Conservation (phyloP, 176 grass and related monocot species). For the Juncus inflexus region DNA sequence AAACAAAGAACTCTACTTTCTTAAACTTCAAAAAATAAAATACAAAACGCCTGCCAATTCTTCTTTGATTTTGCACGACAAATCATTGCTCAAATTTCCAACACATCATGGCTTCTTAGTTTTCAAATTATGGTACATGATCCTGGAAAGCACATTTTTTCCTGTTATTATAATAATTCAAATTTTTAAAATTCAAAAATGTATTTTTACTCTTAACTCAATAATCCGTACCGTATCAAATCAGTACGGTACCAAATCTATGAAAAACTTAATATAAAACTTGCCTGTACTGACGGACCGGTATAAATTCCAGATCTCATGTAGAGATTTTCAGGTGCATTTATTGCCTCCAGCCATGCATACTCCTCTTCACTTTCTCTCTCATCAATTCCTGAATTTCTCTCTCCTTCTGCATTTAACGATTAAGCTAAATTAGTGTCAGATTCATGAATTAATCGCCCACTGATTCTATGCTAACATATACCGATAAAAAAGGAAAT, state of each 20-base stretch:
- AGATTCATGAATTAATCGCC: background rate
- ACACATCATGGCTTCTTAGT: no score
- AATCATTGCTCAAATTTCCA: no score
- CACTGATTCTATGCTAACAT: slow-evolving; percentile 8
- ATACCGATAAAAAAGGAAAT: background rate
- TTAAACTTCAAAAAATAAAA: no score
- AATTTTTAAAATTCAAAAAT: background rate
- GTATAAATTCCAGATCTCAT: slow-evolving; percentile 38
- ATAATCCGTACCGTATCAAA: background rate
- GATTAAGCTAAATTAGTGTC: slow-evolving; percentile 9
- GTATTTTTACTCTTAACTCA: background rate
- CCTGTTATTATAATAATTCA: slow-evolving; percentile 16
- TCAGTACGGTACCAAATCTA: background rate
- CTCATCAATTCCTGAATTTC: slow-evolving; percentile 18
- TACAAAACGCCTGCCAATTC: no score
- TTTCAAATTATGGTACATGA: slow-evolving; percentile 23
- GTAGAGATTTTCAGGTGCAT: slow-evolving; percentile 31
- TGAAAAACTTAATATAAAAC: background rate
- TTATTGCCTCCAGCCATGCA: slow-evolving; percentile 39
- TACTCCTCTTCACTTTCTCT: slow-evolving; percentile 35
- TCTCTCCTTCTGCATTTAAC: slow-evolving; percentile 14
- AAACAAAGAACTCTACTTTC: no score
- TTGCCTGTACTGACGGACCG: slow-evolving; percentile 40
- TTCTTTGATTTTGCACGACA: no score
- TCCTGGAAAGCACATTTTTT: slow-evolving; percentile 15